Evolutionary conservation across 2,329 filamentous ascomycete species (phyloP).

Genomic region (Rachicladosporium sp.): DNA sequence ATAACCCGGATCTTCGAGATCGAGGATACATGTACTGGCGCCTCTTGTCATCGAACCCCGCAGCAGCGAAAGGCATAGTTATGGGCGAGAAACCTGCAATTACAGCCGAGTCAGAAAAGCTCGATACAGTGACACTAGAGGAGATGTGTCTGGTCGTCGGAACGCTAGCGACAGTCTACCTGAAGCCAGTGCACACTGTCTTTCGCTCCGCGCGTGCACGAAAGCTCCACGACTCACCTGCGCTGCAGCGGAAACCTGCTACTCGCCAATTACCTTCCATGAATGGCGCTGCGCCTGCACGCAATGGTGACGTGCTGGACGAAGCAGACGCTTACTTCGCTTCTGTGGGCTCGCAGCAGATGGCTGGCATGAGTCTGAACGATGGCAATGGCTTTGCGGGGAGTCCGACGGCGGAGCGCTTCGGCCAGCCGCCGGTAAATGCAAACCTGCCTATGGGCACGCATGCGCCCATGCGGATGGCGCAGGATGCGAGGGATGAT

Average conservation of each 20-base stretch:
- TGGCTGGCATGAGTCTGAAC: slow-evolving; percentile 56
- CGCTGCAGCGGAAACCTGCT: slow-evolving; percentile 56
- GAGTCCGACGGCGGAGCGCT: slow-evolving; percentile 21
- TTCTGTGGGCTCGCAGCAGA: slow-evolving; percentile 57
- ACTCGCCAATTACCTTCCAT: slow-evolving; percentile 34
- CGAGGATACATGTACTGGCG: slow-evolving; percentile 99
- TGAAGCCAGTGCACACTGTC: slow-evolving; percentile 94
- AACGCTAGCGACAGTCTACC: slow-evolving; percentile 89
- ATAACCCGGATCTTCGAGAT: slow-evolving; percentile 92
- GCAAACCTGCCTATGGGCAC: slow-evolving; percentile 68
- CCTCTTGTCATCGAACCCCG: slow-evolving; percentile 80
- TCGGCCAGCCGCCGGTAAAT: slow-evolving; percentile 50
- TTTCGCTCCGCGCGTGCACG: slow-evolving; percentile 80
- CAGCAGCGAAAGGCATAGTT: slow-evolving; percentile 72
- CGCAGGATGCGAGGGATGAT: slow-evolving; percentile 29
- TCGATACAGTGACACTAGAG: slow-evolving; percentile 82
- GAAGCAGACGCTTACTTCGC: slow-evolving; percentile 88
- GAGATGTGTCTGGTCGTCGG: slow-evolving; percentile 96
- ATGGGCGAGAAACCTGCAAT: slow-evolving; percentile 98
- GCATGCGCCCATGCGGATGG: slow-evolving; percentile 56
- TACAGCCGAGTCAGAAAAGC: slow-evolving; percentile 86
- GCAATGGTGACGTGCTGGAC: slow-evolving; percentile 36
- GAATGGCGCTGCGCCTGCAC: slow-evolving; percentile 7
- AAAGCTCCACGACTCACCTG: slow-evolving; percentile 68
- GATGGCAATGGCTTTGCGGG: slow-evolving; percentile 41